Evolutionary conservation across 495 filamentous ascomycete genomes (phyloP), one percentile per base, ranked within the genome.

Genomic region (Podospora bellae-mahoneyi): DNA sequence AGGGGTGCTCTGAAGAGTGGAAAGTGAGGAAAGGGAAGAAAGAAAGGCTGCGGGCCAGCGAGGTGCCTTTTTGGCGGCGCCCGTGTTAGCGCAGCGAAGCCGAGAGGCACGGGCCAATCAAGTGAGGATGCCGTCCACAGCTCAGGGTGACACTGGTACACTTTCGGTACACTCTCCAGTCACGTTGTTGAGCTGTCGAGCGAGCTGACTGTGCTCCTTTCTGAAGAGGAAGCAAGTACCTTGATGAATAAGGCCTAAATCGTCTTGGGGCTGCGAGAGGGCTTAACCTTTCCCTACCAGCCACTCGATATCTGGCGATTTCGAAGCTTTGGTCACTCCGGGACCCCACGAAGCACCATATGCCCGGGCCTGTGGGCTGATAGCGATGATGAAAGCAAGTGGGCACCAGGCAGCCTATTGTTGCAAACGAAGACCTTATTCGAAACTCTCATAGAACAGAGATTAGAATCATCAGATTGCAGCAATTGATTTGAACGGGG

Each of bases 1-100:
- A 67, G 54, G 55, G 55, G 32, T 60, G 68, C 32, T 54, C 26
- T 68, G 65, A 34, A n/a, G 30, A 26, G n/a, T 27, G 65, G 57
- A 64, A 72, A 66, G 71, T 64, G 60, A 62, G 71, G 68, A 70
- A 68, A 67, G 62, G 65, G 62, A 68, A 66, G 63, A 64, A 48
- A 20, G 53, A 30, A 28, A 34, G 55, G 44, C 48, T 19, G 27
- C 27, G 61, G 61, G 65, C 71, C 68, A 64, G 58, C 54, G 68
- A 69, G 68, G 68, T 69, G 68, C 67, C 62, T 66, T 67, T 72
- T 72, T 66, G 60, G 65, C 34, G 54, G 53, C n/a, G 62, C 23
- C 65, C 71, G 60, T 64, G 66, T 62, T 64, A 69, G 64, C 64
- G 62, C 66, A 61, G 63, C 32, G 62, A 48, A 65, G 54, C 62